A percentile compares a stretch with the other conserved stretches of the same genome.
Evolutionary conservation across 306 rosid species (phyloP).

Genomic region (Dryas alaskensis): DNA sequence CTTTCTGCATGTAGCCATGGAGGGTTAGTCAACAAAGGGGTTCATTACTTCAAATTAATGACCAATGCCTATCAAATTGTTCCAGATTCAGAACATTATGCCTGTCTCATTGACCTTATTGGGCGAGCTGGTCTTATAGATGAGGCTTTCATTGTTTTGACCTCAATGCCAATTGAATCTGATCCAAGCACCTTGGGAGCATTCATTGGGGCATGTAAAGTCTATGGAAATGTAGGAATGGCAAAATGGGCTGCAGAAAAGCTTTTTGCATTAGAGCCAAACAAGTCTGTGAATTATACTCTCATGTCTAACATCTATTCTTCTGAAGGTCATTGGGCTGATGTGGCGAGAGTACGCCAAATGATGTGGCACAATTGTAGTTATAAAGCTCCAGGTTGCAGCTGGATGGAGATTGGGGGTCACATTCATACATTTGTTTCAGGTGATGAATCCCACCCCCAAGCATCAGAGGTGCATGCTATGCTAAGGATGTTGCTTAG

Average conservation of each 20-base stretch:
- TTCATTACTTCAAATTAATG: conserved; percentile 63
- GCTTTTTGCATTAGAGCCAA: conserved; percentile 53
- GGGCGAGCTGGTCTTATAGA: conserved; percentile 67
- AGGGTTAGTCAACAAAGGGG: conserved; percentile 51
- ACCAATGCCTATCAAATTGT: conserved; percentile 36
- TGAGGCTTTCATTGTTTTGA: conserved; percentile 59
- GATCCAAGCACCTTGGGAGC: conserved; percentile 56
- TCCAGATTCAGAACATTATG: conserved; percentile 58
- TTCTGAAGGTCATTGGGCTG: conserved; percentile 56
- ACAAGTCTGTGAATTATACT: conserved; percentile 48
- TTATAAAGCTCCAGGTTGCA: conserved; percentile 53
- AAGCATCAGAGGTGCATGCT: conserved; percentile 35
- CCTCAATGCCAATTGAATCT: conserved; percentile 45
- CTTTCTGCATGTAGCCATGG: conserved; percentile 73
- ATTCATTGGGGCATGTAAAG: conserved; percentile 68
- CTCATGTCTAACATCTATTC: conserved; percentile 67
- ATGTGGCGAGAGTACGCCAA: conserved; percentile 51
- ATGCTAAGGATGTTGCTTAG: conserved; percentile 41
- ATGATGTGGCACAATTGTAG: conserved; percentile 39
- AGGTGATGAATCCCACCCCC: conserved; percentile 46
- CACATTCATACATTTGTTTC: conserved; percentile 53
- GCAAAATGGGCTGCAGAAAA: conserved; percentile 64
- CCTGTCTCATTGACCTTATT: conserved; percentile 66
- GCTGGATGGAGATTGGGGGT: conserved; percentile 65
- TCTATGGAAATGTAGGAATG: conserved; percentile 47